phyloP scores from a whole-genome alignment of 805 yeast genomes.

The Gaillardinia entomophila region DNA sequence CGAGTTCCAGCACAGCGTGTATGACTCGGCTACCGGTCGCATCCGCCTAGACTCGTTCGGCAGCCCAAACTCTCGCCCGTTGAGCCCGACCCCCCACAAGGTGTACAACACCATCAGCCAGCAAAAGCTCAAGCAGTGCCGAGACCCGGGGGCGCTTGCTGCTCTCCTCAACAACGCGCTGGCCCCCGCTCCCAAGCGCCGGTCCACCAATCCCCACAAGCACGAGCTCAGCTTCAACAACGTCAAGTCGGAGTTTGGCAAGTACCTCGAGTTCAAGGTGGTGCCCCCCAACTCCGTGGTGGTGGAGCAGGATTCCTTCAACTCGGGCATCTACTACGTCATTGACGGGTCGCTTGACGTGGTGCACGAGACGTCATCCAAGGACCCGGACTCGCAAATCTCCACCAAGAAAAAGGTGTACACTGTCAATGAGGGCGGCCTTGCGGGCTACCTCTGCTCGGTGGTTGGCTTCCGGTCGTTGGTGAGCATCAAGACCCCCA shows the following conservation, averaged over 20 bases:
- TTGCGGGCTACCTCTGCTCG: constrained; percentile 84
- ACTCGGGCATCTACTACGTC: constrained; percentile 74
- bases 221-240: constrained; percentile 38
- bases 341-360: constrained; percentile 76
- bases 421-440: constrained; percentile 66
- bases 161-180: neutral
- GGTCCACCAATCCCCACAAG: neutral
- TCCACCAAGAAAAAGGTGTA: constrained; percentile 35
- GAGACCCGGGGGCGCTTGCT: neutral
- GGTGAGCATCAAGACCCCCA: constrained; percentile 59
- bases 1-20: constrained; percentile 8
- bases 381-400: neutral
- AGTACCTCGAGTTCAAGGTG: constrained; percentile 50
- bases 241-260: constrained; percentile 55
- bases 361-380: constrained; percentile 22
- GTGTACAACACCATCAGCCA: constrained; percentile 27
- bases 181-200: neutral
- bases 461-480: constrained; percentile 75
- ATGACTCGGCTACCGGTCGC: constrained; percentile 13
- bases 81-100: constrained; percentile 15
- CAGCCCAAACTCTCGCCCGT: constrained; percentile 4
- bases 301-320: constrained; percentile 57
- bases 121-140: constrained; percentile 3
- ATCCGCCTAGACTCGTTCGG: constrained; percentile 7
- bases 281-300: constrained; percentile 50